phyloP scores from a whole-genome alignment of 768 basidiomycete species.

The Psilocybe subaeruginosa region DNA sequence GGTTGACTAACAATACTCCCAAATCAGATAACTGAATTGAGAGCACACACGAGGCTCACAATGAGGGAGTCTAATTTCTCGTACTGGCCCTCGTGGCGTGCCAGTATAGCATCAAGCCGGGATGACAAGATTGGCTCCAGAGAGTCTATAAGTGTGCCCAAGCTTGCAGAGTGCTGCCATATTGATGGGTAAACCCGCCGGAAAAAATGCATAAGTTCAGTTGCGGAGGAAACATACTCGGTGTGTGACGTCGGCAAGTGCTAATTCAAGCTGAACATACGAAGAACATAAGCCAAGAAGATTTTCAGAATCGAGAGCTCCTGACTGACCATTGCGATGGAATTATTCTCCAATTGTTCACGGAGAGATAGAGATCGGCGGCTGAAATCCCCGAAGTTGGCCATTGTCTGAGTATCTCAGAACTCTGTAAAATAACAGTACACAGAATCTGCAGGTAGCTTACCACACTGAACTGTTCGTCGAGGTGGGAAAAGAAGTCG shows the following conservation, averaged over 20 bases:
- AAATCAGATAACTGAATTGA: neutral
- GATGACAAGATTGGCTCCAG: slow-evolving; percentile 3
- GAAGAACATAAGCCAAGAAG: neutral
- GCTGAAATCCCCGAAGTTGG: slow-evolving; percentile 3
- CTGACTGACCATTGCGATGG: neutral
- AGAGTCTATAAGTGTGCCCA: slow-evolving; percentile 7
- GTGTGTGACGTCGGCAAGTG: slow-evolving; percentile 3
- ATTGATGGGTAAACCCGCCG: neutral
- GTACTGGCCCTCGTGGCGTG: slow-evolving; percentile 10
- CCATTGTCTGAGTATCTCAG: slow-evolving; percentile 5
- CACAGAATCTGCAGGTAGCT: neutral
- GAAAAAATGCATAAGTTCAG: neutral
- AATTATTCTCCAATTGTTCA: neutral
- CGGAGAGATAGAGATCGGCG: neutral
- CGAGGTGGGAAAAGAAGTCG: slow-evolving; percentile 1
- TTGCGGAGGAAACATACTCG: slow-evolving; percentile 1
- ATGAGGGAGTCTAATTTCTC: slow-evolving; percentile 8
- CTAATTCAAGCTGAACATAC: slow-evolving; percentile 9
- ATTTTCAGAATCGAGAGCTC: neutral
- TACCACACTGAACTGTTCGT: slow-evolving; percentile 7
- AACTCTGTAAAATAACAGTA: neutral
- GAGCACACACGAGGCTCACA: slow-evolving; percentile 5
- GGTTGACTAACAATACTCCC: slow-evolving; percentile 23
- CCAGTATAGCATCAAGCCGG: slow-evolving; percentile 13
- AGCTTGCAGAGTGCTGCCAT: slow-evolving; percentile 15